Percentiles rank a stretch among this genome's conserved stretches.
These are phyloP conservation scores for Fusarium sp. DNA, from an alignment of 2,329 filamentous ascomycete species.

Conservation along the genomic window DNA sequence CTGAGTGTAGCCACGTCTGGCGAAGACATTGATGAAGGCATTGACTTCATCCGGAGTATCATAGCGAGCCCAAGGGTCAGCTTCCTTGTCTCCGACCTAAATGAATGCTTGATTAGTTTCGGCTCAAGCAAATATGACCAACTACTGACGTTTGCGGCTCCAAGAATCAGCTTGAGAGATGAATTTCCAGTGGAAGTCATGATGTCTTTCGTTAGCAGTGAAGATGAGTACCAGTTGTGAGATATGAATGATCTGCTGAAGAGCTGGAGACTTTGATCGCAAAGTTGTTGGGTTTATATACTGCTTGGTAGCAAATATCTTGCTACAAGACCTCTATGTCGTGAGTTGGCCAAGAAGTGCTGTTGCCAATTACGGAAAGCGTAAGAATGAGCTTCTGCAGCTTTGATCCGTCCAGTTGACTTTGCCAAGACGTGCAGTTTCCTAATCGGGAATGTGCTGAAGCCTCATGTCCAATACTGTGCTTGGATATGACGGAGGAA, in stretches of 20 bases:
- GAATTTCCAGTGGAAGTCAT: slow-evolving; percentile 9
- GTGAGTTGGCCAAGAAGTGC: slow-evolving; percentile 3
- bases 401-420: background rate
- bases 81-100: slow-evolving; percentile 36
- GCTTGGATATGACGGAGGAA: too few relatives aligned
- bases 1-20: slow-evolving; percentile 40
- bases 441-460: background rate
- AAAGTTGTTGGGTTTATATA: background rate
- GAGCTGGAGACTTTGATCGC: background rate
- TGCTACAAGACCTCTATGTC: too few relatives aligned
- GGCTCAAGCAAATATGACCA: accelerated
- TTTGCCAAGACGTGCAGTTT: slow-evolving; percentile 5
- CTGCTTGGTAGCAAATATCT: background rate
- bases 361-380: background rate
- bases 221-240: background rate
- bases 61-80: slow-evolving; percentile 38
- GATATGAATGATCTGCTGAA: too few relatives aligned
- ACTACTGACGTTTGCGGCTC: slow-evolving; percentile 19
- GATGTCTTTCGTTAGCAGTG: background rate
- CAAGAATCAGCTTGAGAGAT: slow-evolving; percentile 29
- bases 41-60: slow-evolving; percentile 42
- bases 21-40: slow-evolving; percentile 24
- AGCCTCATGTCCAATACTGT: accelerated
- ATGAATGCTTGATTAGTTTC: background rate
- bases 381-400: too few relatives aligned